Base-by-base conservation (phyloP, 345 rosid genomes). In the Pugionium dolabratum region DNA sequence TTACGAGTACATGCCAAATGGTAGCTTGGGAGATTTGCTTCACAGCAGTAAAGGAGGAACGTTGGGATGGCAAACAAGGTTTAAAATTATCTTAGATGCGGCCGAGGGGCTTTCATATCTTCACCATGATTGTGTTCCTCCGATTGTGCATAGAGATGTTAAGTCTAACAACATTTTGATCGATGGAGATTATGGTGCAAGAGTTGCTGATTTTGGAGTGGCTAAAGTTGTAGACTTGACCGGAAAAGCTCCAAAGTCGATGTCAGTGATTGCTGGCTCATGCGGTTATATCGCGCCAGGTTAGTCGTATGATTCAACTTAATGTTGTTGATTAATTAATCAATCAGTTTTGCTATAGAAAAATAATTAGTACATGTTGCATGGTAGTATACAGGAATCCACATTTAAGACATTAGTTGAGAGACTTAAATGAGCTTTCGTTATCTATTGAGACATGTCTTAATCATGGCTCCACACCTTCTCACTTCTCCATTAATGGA, bases 281-380 rank as follows among this genome's bases (percentile, higher is more conserved):
- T 89, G 97, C 58, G 99, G 99, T 58, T 95, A 95, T 78, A 91
- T 95, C 60, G 99, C 99, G 32, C 99, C 99, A 78, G 99, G 99
- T 91, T 72, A 66, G 96, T 72, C 27, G 39, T 51, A 44, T 66
- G 27, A 5, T 61, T 52, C 11, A 28, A 27, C 11, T 49, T 64
- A 32, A 35, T 35, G 7, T 57, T 46, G 29, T 58, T 64, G 59
- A 42, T 72, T 45, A 18, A 3, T 40, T 18, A 18, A 18, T 18
- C 18, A 36, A 46, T 25, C 0, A 43, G 0, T 32, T 8, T 35
- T 6, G 11, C 43, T 35, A 40, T 25, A n/a, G 9, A n/a, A 34
- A 8, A 6, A 49, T 6, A 29, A 27, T 40, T 29, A 46, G 51
- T 69, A 52, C 66, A 50, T 27, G 73, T 50, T 69, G 67, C 18